Evolutionary conservation across 306 rosid genomes (phyloP).

Genomic region (Albizia julibrissin): DNA sequence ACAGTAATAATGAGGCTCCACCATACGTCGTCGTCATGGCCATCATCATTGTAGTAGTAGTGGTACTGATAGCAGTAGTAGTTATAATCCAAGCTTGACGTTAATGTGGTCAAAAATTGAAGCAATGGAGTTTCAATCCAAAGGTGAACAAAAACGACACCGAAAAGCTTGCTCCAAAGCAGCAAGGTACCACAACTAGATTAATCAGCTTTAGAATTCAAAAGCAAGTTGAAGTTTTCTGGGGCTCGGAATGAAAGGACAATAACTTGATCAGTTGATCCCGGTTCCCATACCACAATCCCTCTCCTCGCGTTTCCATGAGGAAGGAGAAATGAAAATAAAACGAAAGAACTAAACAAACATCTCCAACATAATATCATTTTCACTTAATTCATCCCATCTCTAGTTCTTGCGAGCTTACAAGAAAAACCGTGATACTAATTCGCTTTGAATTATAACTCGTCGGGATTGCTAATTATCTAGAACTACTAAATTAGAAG

Average conservation of each 20-base stretch:
- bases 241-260: background rate
- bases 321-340: background rate
- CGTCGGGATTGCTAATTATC: background rate
- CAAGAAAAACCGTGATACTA: constrained; percentile 10
- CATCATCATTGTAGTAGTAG: background rate
- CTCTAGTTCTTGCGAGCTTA: constrained; percentile 21
- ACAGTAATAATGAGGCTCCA: background rate
- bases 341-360: constrained; percentile 9
- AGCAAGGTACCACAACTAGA: background rate
- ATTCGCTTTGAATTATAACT: background rate
- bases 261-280: background rate
- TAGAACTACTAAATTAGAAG: background rate
- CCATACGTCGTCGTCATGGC: background rate
- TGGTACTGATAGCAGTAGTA: background rate
- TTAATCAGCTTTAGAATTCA: background rate
- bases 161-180: background rate
- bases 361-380: constrained; percentile 14
- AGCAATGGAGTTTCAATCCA: background rate
- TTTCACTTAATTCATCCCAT: constrained; percentile 32
- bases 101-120: background rate
- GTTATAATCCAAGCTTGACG: background rate
- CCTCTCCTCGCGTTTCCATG: background rate
- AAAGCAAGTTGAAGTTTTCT: constrained; percentile 6
- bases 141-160: background rate
- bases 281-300: background rate